phyloP scores from a whole-genome alignment of 176 grass and related monocot species.

The Triticum urartu region DNA sequence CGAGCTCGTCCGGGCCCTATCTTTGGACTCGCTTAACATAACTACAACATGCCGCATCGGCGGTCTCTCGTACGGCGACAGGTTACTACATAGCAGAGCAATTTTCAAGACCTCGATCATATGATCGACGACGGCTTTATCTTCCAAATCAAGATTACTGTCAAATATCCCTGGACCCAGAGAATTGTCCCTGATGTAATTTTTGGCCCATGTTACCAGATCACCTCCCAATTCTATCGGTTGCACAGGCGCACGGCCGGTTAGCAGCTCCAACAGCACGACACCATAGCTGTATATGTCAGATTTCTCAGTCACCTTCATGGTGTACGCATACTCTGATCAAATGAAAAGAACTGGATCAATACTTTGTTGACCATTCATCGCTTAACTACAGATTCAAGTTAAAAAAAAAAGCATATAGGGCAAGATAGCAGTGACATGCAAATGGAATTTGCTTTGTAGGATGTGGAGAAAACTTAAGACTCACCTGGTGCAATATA shows the following conservation, averaged over 20 bases:
- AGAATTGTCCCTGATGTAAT: conserved; percentile 77
- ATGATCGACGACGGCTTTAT: conserved; percentile 52
- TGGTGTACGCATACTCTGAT: conserved; percentile 98
- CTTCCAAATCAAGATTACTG: conserved; percentile 65
- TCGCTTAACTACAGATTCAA: background rate
- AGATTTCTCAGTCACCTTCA: conserved; percentile 97
- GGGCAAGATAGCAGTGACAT: background rate
- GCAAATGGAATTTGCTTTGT: background rate
- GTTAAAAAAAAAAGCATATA: background rate
- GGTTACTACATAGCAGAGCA: conserved; percentile 86
- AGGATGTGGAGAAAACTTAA: background rate
- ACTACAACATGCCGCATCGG: conserved; percentile 95
- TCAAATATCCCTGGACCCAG: conserved; percentile 73
- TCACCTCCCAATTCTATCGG: conserved; percentile 88
- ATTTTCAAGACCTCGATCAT: conserved; percentile 97
- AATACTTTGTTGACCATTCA: conserved; percentile 2
- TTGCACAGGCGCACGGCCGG: conserved; percentile 85
- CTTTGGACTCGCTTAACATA: conserved; percentile 92
- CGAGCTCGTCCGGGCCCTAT: conserved; percentile 59
- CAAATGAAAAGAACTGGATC: conserved; percentile 20
- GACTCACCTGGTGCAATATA: conserved; percentile 97
- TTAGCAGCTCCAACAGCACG: conserved; percentile 85
- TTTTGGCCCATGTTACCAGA: conserved; percentile 93
- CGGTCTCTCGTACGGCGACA: conserved; percentile 82
- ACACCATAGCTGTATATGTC: conserved; percentile 97